Conservation (phyloP, 805 yeast species). For the Candida tammaniensis region DNA sequence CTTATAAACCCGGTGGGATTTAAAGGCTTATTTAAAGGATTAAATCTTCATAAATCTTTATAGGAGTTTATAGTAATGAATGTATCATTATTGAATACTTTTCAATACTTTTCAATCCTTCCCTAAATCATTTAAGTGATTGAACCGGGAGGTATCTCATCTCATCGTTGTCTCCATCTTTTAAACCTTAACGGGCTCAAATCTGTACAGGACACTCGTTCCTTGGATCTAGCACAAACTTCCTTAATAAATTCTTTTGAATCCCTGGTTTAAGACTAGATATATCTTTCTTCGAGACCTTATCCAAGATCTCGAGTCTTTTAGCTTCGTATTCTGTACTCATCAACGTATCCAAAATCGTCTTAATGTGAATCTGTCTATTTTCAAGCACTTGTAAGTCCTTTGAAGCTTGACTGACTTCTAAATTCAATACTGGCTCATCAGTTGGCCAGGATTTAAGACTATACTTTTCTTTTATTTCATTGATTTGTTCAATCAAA, state of each 20-base stretch:
- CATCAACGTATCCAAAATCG: constrained; percentile 33
- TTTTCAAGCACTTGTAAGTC: constrained; percentile 28
- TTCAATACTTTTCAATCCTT: no score
- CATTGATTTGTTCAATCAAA: constrained; percentile 27
- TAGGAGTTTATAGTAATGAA: no score
- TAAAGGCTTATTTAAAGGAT: no score
- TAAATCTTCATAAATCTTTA: no score
- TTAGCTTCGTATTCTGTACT: constrained; percentile 20
- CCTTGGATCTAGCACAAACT: constrained; percentile 46
- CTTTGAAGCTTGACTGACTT: constrained; percentile 20
- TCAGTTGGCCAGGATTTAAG: constrained; percentile 41
- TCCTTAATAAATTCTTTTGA: constrained; percentile 67
- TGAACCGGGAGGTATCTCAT: no score
- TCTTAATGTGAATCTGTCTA: constrained; percentile 25
- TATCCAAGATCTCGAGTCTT: constrained; percentile 21
- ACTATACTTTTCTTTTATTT: constrained; percentile 35
- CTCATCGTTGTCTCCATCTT: no score
- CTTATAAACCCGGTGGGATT: no score
- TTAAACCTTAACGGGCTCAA: no score
- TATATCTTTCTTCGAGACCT: constrained; percentile 18
- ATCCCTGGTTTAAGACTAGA: constrained; percentile 34
- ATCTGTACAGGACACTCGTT: constrained; percentile 24
- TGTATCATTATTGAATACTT: no score
- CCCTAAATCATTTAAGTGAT: no score
- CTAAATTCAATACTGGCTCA: constrained; percentile 36